Conservation (phyloP, 257 asterid genomes). For the Agastache rugosa region DNA sequence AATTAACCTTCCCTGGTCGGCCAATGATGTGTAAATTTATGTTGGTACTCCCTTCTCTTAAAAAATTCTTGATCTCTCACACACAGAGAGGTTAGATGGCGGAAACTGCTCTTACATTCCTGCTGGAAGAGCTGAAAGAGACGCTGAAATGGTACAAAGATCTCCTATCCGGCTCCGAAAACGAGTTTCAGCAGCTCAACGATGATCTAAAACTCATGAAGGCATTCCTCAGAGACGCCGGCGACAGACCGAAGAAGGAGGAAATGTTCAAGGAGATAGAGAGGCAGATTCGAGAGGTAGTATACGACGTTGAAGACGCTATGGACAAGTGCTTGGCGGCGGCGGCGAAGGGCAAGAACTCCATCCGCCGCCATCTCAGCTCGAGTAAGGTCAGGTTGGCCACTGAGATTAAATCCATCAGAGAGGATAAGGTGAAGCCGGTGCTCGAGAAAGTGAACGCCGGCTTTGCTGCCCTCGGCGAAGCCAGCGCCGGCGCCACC, state of each 20-base stretch:
- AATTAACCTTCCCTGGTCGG: no score
- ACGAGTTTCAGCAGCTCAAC: slow-evolving; percentile 28
- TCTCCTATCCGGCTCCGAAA: slow-evolving; percentile 25
- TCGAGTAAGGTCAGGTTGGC: slow-evolving; percentile 18
- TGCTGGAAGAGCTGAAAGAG: slow-evolving; percentile 30
- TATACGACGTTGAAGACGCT: slow-evolving; percentile 42
- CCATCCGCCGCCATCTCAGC: not conserved
- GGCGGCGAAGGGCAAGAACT: not conserved
- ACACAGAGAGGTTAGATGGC: not conserved
- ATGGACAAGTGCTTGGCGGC: slow-evolving; percentile 35
- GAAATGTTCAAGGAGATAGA: slow-evolving; percentile 16
- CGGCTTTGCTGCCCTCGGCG: not conserved
- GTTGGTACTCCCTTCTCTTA: no score
- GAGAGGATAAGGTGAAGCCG: slow-evolving; percentile 27
- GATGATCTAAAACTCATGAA: slow-evolving; percentile 22
- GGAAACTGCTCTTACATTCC: slow-evolving; percentile 23
- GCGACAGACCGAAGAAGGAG: not conserved
- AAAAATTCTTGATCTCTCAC: no score
- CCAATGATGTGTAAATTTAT: no score
- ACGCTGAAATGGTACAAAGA: not conserved
- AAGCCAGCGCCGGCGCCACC: not conserved
- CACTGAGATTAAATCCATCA: slow-evolving; percentile 13
- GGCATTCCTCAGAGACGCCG: slow-evolving; percentile 23
- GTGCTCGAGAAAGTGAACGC: not conserved
- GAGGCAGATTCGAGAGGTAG: slow-evolving; percentile 34